These are phyloP conservation scores for Nitzschia putrida DNA, from an alignment of 108 stramenopile species.

Conservation along the genomic window DNA sequence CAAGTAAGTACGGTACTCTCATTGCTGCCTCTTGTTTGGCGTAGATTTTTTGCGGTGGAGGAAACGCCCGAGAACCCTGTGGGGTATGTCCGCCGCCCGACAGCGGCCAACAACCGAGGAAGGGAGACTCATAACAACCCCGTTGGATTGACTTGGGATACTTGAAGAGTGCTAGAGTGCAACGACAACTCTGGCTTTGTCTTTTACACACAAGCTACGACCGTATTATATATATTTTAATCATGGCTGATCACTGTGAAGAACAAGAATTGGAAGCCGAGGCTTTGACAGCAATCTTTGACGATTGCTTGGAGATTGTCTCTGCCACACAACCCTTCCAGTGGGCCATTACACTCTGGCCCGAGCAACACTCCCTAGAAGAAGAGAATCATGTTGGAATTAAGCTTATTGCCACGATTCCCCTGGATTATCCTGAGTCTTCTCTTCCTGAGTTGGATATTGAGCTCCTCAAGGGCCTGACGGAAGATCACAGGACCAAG, in stretches of 20 bases:
- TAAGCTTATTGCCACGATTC: slow-evolving; percentile 61
- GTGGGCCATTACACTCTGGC: slow-evolving; percentile 75
- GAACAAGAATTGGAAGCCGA: slow-evolving; percentile 92
- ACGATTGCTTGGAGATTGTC: slow-evolving; percentile 54
- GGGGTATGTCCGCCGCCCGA: too few relatives aligned
- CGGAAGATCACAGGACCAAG: slow-evolving; percentile 55
- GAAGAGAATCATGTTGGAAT: slow-evolving; percentile 73
- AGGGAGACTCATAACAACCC: too few relatives aligned
- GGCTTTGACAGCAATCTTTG: slow-evolving; percentile 83
- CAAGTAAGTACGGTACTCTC: too few relatives aligned
- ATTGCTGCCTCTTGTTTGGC: too few relatives aligned
- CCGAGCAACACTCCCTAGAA: slow-evolving; percentile 44
- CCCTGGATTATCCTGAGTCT: slow-evolving; percentile 65
- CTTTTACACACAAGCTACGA: background rate
- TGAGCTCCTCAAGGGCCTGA: slow-evolving; percentile 73
- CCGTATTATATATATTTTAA: background rate
- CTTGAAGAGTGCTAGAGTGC: too few relatives aligned
- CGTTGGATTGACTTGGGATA: too few relatives aligned
- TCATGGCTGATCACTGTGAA: slow-evolving; percentile 58
- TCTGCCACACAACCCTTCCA: slow-evolving; percentile 57
- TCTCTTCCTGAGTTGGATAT: slow-evolving; percentile 63
- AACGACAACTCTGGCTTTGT: too few relatives aligned
- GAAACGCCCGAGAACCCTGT: too few relatives aligned
- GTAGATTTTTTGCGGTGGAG: too few relatives aligned
- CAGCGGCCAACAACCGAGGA: too few relatives aligned